phyloP scores from a whole-genome alignment of 148 eudicot genomes.

The Heliosperma pusillum region DNA sequence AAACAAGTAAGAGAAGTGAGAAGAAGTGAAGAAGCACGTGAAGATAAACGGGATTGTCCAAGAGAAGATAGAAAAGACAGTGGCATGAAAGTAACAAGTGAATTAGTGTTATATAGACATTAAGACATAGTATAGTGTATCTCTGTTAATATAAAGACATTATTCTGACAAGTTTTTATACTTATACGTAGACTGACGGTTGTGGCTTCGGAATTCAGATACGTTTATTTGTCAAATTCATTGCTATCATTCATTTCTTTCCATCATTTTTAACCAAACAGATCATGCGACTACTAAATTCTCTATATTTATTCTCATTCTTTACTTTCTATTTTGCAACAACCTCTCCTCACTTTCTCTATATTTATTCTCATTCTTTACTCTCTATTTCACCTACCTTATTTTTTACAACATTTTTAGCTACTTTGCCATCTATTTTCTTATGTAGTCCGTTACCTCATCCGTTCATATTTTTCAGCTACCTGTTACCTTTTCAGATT shows the following conservation, averaged over 20 bases:
- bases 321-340: not conserved
- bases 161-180: constrained; percentile 23
- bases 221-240: not conserved
- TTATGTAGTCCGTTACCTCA: no score
- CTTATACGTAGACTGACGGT: constrained; percentile 13
- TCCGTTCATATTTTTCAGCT: no score
- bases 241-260: constrained; percentile 13
- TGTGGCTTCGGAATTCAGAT: not conserved
- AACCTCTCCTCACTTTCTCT: not conserved
- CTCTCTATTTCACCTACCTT: not conserved
- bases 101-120: constrained; percentile 16
- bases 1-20: not conserved
- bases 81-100: constrained; percentile 9
- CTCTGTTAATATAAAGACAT: no score
- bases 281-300: not conserved
- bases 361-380: not conserved
- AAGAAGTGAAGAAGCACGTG: constrained; percentile 5
- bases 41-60: constrained; percentile 25
- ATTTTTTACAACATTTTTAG: no score
- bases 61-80: not conserved
- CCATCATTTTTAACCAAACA: constrained; percentile 4
- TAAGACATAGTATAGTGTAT: no score
- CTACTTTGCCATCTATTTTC: no score
- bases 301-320: not conserved
- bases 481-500: no score